Base-by-base conservation (phyloP, 2,329 filamentous ascomycete genomes). In the Sarocladiaceae sp. region DNA sequence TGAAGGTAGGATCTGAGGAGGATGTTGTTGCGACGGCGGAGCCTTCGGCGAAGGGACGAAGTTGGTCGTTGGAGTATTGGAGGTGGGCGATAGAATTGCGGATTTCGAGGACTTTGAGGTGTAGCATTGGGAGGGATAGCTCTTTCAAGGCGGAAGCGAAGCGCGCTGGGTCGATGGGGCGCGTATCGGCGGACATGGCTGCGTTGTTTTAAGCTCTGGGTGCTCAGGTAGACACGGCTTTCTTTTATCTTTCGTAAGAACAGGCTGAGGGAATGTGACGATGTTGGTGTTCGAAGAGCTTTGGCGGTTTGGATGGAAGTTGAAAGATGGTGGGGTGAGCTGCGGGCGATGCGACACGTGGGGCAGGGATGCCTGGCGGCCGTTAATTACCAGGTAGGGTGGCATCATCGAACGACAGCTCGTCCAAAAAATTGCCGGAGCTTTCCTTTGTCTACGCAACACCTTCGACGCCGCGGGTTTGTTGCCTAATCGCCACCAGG, bases 1-100 rank as follows among this genome's bases (percentile, higher is more conserved):
- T 22, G 17, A 25, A 8, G n/a, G 42, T 26, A 31, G 35, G 12
- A 25, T 40, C 47, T 18, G 60, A 47, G 15, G 53, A 5, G 23
- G 54, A 55, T 37, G 63, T 58, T 17, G 60, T 17, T n/a, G 70
- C 62, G 0, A 68, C 61, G 2, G 65, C 66, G 20, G 64, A 62
- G 25, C 76, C 77, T 13, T 83, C 76, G 52, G 86, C 84, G 60
- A 82, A 90, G 29, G 86, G 86, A 52, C 78, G 74, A 54, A 91
- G 83, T 66, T 91, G 82, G 57, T 79, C 78, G 71, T 91, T 92
- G 57, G 84, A 88, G 66, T 84, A 83, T 61, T 85, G 79, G 23
- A 92, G 82, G 67, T 92, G 87, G 22, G 79, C 77, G 63, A 91
- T 85, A 60, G 77, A 82, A 77, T 90, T 91, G 65, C 81, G 82